Evolutionary conservation across 768 basidiomycete genomes (phyloP).

Genomic region (Russula abietina): DNA sequence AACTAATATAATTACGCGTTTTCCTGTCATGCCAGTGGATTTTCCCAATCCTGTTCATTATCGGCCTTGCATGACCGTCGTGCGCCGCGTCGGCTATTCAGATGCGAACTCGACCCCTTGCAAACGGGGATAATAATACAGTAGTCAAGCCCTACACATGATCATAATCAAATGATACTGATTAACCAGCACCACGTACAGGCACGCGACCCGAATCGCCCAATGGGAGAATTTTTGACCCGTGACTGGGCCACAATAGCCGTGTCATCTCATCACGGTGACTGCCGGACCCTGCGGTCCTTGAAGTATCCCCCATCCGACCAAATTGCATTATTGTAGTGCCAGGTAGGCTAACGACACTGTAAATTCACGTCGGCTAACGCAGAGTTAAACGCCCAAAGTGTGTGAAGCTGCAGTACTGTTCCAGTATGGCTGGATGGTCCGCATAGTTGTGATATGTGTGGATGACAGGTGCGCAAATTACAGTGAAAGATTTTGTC

Average conservation of each 20-base stretch:
- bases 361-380: background rate
- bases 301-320: background rate
- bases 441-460: background rate
- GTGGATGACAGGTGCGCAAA: background rate
- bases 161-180: background rate
- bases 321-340: background rate
- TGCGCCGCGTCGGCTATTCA: background rate
- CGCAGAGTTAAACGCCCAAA: too few relatives aligned
- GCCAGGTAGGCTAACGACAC: background rate
- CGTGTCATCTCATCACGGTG: too few relatives aligned
- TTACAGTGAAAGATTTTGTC: background rate
- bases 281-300: too few relatives aligned
- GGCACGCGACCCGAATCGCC: too few relatives aligned
- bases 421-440: background rate
- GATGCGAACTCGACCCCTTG: background rate
- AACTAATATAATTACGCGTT: too few relatives aligned
- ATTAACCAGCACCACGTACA: too few relatives aligned
- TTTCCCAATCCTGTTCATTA: background rate
- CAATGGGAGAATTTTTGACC: background rate
- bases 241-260: background rate
- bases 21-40: background rate
- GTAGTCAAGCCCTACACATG: too few relatives aligned
- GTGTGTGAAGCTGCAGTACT: too few relatives aligned
- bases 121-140: background rate
- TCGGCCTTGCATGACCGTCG: background rate